These are phyloP conservation scores for Piper longum DNA, from an alignment of 164 flowering plant species.

Conservation along the genomic window DNA sequence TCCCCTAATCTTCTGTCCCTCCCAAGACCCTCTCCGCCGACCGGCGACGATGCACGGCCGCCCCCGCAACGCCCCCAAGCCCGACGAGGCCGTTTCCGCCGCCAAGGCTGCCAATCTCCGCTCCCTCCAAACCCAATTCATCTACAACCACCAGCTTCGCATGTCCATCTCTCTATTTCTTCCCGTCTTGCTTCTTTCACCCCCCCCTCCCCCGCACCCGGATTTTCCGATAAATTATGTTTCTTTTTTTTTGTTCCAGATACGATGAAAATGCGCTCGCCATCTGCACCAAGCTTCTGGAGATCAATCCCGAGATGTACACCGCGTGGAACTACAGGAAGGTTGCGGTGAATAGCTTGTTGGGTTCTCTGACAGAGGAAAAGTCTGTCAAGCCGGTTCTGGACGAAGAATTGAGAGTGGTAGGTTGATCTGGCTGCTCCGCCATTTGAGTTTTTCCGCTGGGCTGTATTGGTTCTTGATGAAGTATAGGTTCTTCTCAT, in stretches of 20 bases:
- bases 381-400: conserved; percentile 39
- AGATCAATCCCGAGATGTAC: conserved; percentile 61
- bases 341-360: conserved; percentile 44
- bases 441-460: no score
- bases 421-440: conserved; percentile 16
- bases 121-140: conserved; percentile 55
- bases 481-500: not conserved
- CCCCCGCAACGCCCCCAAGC: conserved; percentile 54
- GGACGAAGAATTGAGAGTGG: conserved; percentile 59
- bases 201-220: not conserved
- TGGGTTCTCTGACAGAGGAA: conserved; percentile 24
- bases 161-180: conserved; percentile 20
- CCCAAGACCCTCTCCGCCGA: not conserved
- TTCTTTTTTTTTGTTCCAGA: conserved; percentile 19
- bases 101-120: conserved; percentile 53
- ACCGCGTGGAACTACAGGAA: conserved; percentile 91
- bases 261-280: conserved; percentile 66
- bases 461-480: not conserved
- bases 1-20: not conserved
- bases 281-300: conserved; percentile 51
- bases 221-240: not conserved
- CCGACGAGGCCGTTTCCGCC: conserved; percentile 46
- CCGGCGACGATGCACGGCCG: conserved; percentile 61
- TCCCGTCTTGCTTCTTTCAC: conserved; percentile 1
- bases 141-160: conserved; percentile 52